Percentiles rank a stretch among this genome's conserved stretches.
Conservation (phyloP, 345 rosid genomes). For the Euphorbia lathyris region DNA sequence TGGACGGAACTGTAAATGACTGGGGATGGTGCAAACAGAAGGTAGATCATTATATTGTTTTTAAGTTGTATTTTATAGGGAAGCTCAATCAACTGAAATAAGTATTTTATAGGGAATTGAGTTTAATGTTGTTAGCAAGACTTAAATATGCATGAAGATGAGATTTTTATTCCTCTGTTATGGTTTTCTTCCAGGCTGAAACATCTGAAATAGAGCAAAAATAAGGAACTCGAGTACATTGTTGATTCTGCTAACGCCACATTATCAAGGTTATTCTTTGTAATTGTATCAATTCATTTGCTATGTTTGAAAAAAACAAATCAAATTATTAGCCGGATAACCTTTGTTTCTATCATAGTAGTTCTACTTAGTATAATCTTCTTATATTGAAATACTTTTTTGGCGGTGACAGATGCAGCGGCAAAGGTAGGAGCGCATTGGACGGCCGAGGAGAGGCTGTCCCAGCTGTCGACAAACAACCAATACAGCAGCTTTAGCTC, state of each 20-base stretch:
- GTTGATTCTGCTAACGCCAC: slow-evolving; percentile 49
- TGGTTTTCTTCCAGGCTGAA: slow-evolving; percentile 59
- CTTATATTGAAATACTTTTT: slow-evolving; percentile 4
- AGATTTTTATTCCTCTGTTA: neutral
- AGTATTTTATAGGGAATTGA: no score
- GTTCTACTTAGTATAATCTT: neutral
- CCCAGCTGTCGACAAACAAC: slow-evolving; percentile 55
- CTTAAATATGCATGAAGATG: neutral
- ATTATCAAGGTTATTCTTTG: slow-evolving; percentile 47
- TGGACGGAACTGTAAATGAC: slow-evolving; percentile 69
- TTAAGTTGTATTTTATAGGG: neutral
- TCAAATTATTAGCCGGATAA: neutral
- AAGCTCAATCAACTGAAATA: neutral
- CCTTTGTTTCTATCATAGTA: neutral
- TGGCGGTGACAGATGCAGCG: slow-evolving; percentile 38
- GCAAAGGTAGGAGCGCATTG: slow-evolving; percentile 43
- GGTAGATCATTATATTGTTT: slow-evolving; percentile 26
- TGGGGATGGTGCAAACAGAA: slow-evolving; percentile 89
- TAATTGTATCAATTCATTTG: slow-evolving; percentile 8
- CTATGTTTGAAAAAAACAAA: neutral
- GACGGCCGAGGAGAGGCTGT: slow-evolving; percentile 47
- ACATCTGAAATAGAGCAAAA: slow-evolving; percentile 72
- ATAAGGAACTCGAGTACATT: slow-evolving; percentile 48
- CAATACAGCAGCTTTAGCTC: slow-evolving; percentile 59
- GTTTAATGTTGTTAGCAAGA: no score